These are phyloP conservation scores for Neurospora sp. DNA, from an alignment of 495 filamentous ascomycete species.

Conservation along the genomic window DNA sequence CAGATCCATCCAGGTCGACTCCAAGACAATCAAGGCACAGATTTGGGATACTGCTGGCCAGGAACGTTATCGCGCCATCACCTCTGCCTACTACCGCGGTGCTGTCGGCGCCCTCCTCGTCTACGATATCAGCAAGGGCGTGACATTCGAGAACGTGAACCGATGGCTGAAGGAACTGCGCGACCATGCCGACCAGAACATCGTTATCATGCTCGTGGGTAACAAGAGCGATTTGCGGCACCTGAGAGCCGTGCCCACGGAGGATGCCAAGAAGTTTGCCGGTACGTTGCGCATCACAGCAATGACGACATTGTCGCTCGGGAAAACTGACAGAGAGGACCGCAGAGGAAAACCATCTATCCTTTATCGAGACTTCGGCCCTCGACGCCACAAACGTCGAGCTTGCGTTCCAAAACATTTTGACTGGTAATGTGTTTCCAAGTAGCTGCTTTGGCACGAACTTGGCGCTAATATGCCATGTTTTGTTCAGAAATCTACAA, in stretches of 20 bases:
- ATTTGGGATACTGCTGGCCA: constrained; percentile 99
- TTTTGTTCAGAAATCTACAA: constrained; percentile 81
- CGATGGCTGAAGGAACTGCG: constrained; percentile 98
- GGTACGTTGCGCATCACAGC: constrained; percentile 47
- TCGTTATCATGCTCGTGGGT: constrained; percentile 98
- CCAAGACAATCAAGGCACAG: constrained; percentile 99
- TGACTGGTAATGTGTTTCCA: constrained; percentile 63
- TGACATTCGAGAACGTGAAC: constrained; percentile 98
- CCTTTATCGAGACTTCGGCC: constrained; percentile 98
- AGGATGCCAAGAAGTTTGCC: constrained; percentile 96
- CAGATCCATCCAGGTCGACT: constrained; percentile 95
- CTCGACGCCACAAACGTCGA: constrained; percentile 99
- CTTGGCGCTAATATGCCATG: background rate
- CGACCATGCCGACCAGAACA: constrained; percentile 97
- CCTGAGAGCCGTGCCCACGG: constrained; percentile 91
- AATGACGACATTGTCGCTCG: background rate
- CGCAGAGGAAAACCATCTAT: constrained; percentile 85
- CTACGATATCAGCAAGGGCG: constrained; percentile 99
- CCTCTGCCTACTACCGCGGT: constrained; percentile 96
- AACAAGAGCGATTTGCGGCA: constrained; percentile 99
- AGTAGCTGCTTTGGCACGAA: background rate
- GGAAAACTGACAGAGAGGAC: constrained; percentile 4
- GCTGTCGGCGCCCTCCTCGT: constrained; percentile 95
- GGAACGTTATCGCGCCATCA: constrained; percentile 98
- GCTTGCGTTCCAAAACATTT: constrained; percentile 98